Percentiles rank a stretch among this genome's conserved stretches.
Evolutionary conservation across 176 grass and related monocot genomes (phyloP).

Genomic region (Eleusine indica): DNA sequence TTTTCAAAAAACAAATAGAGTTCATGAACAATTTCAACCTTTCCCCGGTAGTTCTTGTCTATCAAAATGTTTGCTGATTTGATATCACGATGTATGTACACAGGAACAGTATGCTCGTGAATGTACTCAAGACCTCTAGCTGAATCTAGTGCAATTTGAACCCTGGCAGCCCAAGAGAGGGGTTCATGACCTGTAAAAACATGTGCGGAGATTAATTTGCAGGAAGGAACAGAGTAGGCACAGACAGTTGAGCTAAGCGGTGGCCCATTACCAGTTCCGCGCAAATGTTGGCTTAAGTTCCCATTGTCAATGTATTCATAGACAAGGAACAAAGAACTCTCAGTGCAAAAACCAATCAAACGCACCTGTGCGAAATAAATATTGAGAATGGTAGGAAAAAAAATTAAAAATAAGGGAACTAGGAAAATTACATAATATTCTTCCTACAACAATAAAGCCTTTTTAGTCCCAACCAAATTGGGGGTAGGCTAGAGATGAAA

Average conservation of each 20-base stretch:
- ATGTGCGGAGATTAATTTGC: slow-evolving; percentile 36
- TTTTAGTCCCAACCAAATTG: neutral
- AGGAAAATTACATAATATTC: neutral
- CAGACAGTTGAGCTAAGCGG: neutral
- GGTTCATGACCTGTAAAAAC: slow-evolving; percentile 59
- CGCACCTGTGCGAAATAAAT: slow-evolving; percentile 62
- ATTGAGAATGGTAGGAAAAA: slow-evolving; percentile 15
- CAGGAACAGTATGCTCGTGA: slow-evolving; percentile 95
- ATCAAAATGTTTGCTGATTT: slow-evolving; percentile 98
- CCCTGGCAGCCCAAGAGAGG: slow-evolving; percentile 76
- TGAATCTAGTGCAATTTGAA: slow-evolving; percentile 95
- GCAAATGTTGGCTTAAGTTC: slow-evolving; percentile 85
- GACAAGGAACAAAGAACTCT: slow-evolving; percentile 87
- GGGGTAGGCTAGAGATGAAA: neutral
- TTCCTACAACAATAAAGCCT: neutral
- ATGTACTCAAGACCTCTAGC: slow-evolving; percentile 98
- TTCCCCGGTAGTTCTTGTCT: slow-evolving; percentile 85
- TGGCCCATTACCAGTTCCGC: slow-evolving; percentile 61
- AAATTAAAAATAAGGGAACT: neutral
- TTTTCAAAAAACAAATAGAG: neutral
- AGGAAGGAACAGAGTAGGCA: slow-evolving; percentile 38
- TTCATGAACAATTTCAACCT: slow-evolving; percentile 53
- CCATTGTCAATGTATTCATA: slow-evolving; percentile 97
- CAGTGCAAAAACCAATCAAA: slow-evolving; percentile 90
- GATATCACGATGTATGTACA: slow-evolving; percentile 96